These are phyloP conservation scores for Drechslera avenae DNA, from an alignment of 2,329 filamentous ascomycete species.

Conservation along the genomic window DNA sequence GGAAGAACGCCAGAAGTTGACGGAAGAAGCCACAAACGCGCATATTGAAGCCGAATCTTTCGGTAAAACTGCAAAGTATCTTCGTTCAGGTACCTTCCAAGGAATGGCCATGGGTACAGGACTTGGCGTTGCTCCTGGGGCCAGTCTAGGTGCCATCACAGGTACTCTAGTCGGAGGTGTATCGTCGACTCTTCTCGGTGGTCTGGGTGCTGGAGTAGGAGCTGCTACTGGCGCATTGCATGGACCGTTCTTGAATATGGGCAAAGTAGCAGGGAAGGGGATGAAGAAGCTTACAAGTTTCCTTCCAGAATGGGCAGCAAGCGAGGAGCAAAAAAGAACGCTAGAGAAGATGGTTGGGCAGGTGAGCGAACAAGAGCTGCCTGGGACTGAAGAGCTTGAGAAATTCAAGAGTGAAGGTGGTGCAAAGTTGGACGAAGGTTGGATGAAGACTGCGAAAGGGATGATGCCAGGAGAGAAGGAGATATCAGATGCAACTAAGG, in stretches of 20 bases:
- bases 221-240: slow-evolving; percentile 24
- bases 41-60: slow-evolving; percentile 31
- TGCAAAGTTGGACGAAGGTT: slow-evolving; percentile 14
- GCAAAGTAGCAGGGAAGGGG: slow-evolving; percentile 22
- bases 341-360: slow-evolving; percentile 29
- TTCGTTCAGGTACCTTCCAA: slow-evolving; percentile 30
- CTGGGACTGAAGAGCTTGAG: slow-evolving; percentile 22
- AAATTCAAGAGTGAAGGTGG: slow-evolving; percentile 18
- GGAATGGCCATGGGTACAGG: slow-evolving; percentile 31
- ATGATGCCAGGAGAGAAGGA: slow-evolving; percentile 17
- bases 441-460: slow-evolving; percentile 15
- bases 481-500: slow-evolving; percentile 1
- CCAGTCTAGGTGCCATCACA: slow-evolving; percentile 25
- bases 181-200: slow-evolving; percentile 24
- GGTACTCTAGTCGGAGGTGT: slow-evolving; percentile 29
- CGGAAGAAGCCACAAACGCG: slow-evolving; percentile 27
- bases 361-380: slow-evolving; percentile 23
- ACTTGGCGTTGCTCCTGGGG: slow-evolving; percentile 27
- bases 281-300: slow-evolving; percentile 23
- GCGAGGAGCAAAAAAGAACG: slow-evolving; percentile 24
- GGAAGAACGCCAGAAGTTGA: slow-evolving; percentile 28
- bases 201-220: slow-evolving; percentile 26
- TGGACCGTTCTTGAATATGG: slow-evolving; percentile 21
- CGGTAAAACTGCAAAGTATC: slow-evolving; percentile 33
- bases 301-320: slow-evolving; percentile 23